A percentile compares a stretch with the other conserved stretches of the same genome.
phyloP scores from a whole-genome alignment of 192 early-diverging fungal genomes.

The Podila verticillata region DNA sequence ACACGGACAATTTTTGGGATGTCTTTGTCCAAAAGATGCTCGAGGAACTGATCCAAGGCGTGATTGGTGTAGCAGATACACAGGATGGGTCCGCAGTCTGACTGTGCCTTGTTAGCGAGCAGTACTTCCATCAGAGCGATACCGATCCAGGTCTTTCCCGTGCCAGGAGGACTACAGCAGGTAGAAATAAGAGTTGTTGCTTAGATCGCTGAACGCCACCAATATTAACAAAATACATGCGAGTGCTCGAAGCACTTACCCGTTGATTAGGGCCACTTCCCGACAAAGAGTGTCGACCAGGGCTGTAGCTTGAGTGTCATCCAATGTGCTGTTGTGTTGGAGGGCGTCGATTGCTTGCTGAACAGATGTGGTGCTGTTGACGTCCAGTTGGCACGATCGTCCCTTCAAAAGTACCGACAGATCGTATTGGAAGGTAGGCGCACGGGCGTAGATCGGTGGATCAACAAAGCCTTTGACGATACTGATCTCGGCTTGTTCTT shows the following conservation, averaged over 20 bases:
- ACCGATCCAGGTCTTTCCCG: slow-evolving; percentile 62
- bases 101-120: slow-evolving; percentile 23
- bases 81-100: slow-evolving; percentile 55
- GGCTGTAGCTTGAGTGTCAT: slow-evolving; percentile 60
- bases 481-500: not conserved
- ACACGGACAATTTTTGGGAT: slow-evolving; percentile 59
- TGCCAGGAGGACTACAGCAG: slow-evolving; percentile 58
- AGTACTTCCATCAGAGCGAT: slow-evolving; percentile 58
- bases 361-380: not conserved
- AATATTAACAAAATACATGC: not conserved
- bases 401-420: slow-evolving; percentile 30
- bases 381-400: slow-evolving; percentile 10
- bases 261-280: slow-evolving; percentile 66
- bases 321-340: slow-evolving; percentile 47
- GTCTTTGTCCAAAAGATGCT: slow-evolving; percentile 56
- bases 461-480: slow-evolving; percentile 6
- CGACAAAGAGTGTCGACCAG: slow-evolving; percentile 57
- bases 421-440: slow-evolving; percentile 44
- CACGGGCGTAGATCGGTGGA: slow-evolving; percentile 49
- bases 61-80: slow-evolving; percentile 68
- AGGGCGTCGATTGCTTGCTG: not conserved
- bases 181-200: too few relatives aligned
- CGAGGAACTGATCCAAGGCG: slow-evolving; percentile 70
- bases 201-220: not conserved
- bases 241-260: slow-evolving; percentile 11